Percentiles rank a stretch among this genome's conserved stretches.
Conservation (phyloP, 768 basidiomycete genomes). For the Kwoniella sp. region DNA sequence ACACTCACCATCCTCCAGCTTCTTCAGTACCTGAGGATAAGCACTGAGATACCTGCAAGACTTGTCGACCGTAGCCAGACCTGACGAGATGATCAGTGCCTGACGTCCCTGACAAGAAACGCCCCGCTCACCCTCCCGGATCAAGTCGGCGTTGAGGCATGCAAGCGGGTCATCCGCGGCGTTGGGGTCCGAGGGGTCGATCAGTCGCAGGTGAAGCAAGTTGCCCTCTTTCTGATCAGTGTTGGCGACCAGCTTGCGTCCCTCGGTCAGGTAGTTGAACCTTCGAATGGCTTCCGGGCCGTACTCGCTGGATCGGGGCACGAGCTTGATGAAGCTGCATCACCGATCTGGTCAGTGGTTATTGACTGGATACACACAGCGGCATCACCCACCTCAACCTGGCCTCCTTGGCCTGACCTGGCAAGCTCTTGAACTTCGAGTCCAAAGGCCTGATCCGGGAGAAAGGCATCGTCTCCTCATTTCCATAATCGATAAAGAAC, state of each 20-base stretch:
- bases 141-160: constrained; percentile 82
- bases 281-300: constrained; percentile 47
- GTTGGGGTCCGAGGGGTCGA: constrained; percentile 74
- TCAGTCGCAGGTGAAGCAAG: constrained; percentile 80
- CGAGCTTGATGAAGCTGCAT: constrained; percentile 76
- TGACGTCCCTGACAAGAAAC: neutral
- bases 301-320: constrained; percentile 78
- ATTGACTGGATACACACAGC: neutral
- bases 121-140: constrained; percentile 66
- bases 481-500: constrained; percentile 79
- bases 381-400: constrained; percentile 63
- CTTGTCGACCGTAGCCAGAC: constrained; percentile 48
- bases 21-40: constrained; percentile 46
- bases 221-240: constrained; percentile 77
- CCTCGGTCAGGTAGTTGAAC: constrained; percentile 47
- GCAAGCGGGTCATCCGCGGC: constrained; percentile 65
- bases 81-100: constrained; percentile 10
- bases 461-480: constrained; percentile 82
- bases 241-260: constrained; percentile 95
- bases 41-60: constrained; percentile 38
- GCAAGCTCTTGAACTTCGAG: constrained; percentile 77
- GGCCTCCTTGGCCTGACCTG: constrained; percentile 92
- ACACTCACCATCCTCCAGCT: constrained; percentile 40
- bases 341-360: neutral
- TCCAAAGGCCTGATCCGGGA: constrained; percentile 77